phyloP scores from a whole-genome alignment of 1,284 basidiomycete genomes.

The Sanguinoderma infundibulare region DNA sequence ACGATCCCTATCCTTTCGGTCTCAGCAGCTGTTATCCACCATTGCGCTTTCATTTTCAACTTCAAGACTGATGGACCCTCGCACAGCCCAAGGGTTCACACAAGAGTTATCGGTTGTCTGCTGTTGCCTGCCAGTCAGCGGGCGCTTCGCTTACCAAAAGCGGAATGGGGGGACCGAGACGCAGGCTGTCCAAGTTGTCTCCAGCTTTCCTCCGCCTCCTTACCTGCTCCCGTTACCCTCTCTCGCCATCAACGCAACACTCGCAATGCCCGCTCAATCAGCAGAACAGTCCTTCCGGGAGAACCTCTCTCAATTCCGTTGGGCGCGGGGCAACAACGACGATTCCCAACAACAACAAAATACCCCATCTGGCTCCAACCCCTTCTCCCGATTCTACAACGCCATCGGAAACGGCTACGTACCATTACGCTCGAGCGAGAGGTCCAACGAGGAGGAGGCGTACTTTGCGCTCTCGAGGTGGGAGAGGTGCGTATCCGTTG shows the following conservation, averaged over 20 bases:
- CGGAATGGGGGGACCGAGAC: conserved; percentile 4
- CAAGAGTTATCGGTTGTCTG: no score
- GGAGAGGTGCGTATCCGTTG: conserved; percentile 75
- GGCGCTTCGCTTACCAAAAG: not conserved
- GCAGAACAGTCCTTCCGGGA: conserved; percentile 70
- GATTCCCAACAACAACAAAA: conserved; percentile 60
- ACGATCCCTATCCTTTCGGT: no score
- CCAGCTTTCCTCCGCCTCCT: not conserved
- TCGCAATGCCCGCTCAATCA: conserved; percentile 28
- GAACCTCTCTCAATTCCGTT: conserved; percentile 83
- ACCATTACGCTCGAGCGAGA: conserved; percentile 82
- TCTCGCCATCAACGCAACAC: not conserved
- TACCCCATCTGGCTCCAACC: conserved; percentile 44
- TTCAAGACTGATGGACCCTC: no score
- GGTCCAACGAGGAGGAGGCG: conserved; percentile 95
- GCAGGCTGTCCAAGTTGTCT: conserved; percentile 16
- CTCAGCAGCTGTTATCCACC: no score
- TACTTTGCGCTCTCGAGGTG: conserved; percentile 92
- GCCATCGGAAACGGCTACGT: conserved; percentile 82
- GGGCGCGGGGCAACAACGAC: conserved; percentile 79
- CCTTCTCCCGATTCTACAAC: conserved; percentile 81
- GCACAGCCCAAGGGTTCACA: no score
- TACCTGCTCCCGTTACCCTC: not conserved
- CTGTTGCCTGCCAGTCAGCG: no score
- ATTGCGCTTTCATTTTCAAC: no score